Base-by-base conservation (phyloP, 1,139 yeast genomes). In the Pichia sp. region DNA sequence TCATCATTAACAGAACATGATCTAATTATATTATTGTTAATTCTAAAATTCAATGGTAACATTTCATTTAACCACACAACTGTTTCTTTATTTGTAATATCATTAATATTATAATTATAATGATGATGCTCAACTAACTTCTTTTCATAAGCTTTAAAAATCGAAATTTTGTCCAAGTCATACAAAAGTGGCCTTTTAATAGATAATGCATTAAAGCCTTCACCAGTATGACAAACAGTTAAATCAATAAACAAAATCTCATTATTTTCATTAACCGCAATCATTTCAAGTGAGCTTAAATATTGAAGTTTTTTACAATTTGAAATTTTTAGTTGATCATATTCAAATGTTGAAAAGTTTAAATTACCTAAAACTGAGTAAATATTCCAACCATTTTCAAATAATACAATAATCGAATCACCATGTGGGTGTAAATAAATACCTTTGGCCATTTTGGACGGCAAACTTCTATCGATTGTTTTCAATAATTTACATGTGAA, bases 331-430 rank as follows among this genome's bases (percentile, higher is more conserved):
- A 51, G 36, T 14, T 48, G 40, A 35, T 62, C 66, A 40, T 60
- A 62, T 36, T 64, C 68, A 38, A 53, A 57, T 6, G 69, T 60
- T 13, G 64, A 56, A 46, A 66, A 66, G 21, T 54, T 54, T 22
- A 62, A 49, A 38, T 61, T 56, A 2, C 70, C 71, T 40, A 65
- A 54, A 3, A 57, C 54, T 6, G 70, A 64, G 37, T 60, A 55
- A 10, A 64, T 28, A 31, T 56, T 53, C 70, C 70, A 66, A 2
- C 67, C 65, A 38, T 57, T 55, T 7, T 47, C 44, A 38, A 48
- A 61, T 3, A 59, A 36, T 1, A 59, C 48, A 8, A 59, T 35
- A 19, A 60, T 34, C 8, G 57, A 52, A 21, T 56, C 54, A 3
- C 60, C 61, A 39, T 51, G 50, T 2, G 55, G 53, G 7, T 59